Evolutionary conservation across 805 yeast genomes (phyloP).

Genomic region (Zygosaccharomyces siamensis): DNA sequence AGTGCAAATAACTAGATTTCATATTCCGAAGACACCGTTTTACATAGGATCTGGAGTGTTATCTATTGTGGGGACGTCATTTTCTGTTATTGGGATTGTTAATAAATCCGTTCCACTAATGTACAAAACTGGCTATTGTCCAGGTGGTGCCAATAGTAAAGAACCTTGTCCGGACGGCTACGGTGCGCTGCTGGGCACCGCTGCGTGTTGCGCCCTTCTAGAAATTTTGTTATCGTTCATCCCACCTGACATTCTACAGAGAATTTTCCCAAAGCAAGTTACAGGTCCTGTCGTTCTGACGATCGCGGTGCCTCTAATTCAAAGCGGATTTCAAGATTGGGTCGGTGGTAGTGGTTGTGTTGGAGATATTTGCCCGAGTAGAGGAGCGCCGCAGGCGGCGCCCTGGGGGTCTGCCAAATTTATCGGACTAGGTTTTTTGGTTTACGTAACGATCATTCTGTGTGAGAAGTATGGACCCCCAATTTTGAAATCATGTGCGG

Average conservation of each 20-base stretch:
- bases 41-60: conserved; percentile 83
- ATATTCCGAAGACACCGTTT: conserved; percentile 65
- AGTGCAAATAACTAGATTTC: conserved; percentile 77
- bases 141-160: conserved; percentile 57
- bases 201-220: conserved; percentile 68
- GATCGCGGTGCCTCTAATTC: conserved; percentile 68
- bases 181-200: conserved; percentile 80
- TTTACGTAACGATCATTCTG: conserved; percentile 64
- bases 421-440: conserved; percentile 83
- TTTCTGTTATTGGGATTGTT: conserved; percentile 82
- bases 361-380: conserved; percentile 43
- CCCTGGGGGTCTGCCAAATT: conserved; percentile 86
- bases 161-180: conserved; percentile 87
- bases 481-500: conserved; percentile 91
- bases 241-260: conserved; percentile 68
- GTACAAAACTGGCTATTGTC: conserved; percentile 70
- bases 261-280: conserved; percentile 80
- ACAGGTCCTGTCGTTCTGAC: conserved; percentile 90
- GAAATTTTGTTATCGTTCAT: conserved; percentile 70
- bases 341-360: conserved; percentile 78
- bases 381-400: conserved; percentile 49
- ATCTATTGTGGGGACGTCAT: conserved; percentile 88
- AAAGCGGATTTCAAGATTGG: conserved; percentile 77
- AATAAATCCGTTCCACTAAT: conserved; percentile 70
- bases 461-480: conserved; percentile 91